phyloP scores from a whole-genome alignment of 768 basidiomycete species.

The Boletellus ananiceps region DNA sequence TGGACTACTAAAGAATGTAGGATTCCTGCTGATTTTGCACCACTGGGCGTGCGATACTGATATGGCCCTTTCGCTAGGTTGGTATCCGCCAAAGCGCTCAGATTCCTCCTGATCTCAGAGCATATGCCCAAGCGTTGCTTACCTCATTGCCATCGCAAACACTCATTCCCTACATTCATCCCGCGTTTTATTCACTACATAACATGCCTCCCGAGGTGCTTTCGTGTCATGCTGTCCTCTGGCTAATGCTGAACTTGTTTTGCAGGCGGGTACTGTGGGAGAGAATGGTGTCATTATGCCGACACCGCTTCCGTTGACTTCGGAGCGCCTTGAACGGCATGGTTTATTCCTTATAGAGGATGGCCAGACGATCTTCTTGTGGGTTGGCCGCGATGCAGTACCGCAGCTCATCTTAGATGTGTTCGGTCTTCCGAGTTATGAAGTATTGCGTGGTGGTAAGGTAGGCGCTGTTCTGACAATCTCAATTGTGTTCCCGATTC shows the following conservation, averaged over 20 bases:
- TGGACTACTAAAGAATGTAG: slow-evolving; percentile 89
- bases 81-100: slow-evolving; percentile 94
- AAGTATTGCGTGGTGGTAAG: slow-evolving; percentile 91
- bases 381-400: slow-evolving; percentile 98
- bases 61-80: slow-evolving; percentile 45
- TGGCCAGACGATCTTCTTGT: slow-evolving; percentile 95
- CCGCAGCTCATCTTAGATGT: slow-evolving; percentile 92
- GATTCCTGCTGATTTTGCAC: slow-evolving; percentile 21
- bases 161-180: slow-evolving; percentile 91
- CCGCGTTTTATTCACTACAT: slow-evolving; percentile 92
- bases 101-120: slow-evolving; percentile 93
- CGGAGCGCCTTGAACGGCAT: slow-evolving; percentile 92
- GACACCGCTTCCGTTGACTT: slow-evolving; percentile 81
- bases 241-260: slow-evolving; percentile 3
- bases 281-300: slow-evolving; percentile 88
- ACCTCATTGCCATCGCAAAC: slow-evolving; percentile 88
- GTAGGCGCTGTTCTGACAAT: slow-evolving; percentile 32
- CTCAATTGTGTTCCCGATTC: not conserved
- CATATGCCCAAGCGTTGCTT: slow-evolving; percentile 90
- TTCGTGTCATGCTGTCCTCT: not conserved
- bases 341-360: slow-evolving; percentile 97
- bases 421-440: slow-evolving; percentile 85
- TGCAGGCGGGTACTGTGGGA: slow-evolving; percentile 84
- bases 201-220: slow-evolving; percentile 90
- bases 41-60: not conserved